Evolutionary conservation across 352 stramenopile genomes (phyloP).

Genomic region (Lagenidium giganteum): DNA sequence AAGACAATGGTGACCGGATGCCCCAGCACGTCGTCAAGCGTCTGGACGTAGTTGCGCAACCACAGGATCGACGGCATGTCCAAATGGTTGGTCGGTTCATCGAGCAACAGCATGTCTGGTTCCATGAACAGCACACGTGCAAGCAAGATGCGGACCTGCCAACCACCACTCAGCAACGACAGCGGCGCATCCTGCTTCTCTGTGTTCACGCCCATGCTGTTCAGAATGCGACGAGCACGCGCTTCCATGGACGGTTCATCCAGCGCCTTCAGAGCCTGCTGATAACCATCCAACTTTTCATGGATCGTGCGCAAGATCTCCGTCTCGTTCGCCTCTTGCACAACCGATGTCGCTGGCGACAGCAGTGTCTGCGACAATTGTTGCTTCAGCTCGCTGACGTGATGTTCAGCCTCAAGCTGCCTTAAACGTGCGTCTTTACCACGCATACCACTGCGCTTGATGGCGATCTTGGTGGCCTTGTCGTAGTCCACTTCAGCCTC

Average conservation of each 20-base stretch:
- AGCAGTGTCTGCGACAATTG: conserved; percentile 20
- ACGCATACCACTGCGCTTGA: conserved; percentile 46
- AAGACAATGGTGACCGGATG: conserved; percentile 78
- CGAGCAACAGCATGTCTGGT: conserved; percentile 89
- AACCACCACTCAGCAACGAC: conserved; percentile 44
- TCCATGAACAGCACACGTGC: conserved; percentile 60
- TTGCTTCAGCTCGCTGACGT: conserved; percentile 21
- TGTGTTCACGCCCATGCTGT: conserved; percentile 67
- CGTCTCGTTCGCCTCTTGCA: conserved; percentile 20
- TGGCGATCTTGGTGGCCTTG: conserved; percentile 38
- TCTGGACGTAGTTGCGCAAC: conserved; percentile 69
- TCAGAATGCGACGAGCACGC: conserved; percentile 35
- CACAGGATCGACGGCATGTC: conserved; percentile 81
- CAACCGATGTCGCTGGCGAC: conserved; percentile 17
- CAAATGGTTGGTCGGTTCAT: conserved; percentile 92
- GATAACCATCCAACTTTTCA: conserved; percentile 32
- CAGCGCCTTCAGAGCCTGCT: conserved; percentile 35
- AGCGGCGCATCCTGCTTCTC: conserved; percentile 73
- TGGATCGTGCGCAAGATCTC: conserved; percentile 35
- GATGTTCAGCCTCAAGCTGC: conserved; percentile 33
- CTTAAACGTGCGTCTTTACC: conserved; percentile 44
- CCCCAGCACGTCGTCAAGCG: conserved; percentile 51
- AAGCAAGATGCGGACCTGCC: conserved; percentile 58
- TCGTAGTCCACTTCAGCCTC: conserved; percentile 28
- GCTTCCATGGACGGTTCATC: conserved; percentile 53